Base-by-base conservation (phyloP, 305 asterid genomes). In the Nicotiana rustica region DNA sequence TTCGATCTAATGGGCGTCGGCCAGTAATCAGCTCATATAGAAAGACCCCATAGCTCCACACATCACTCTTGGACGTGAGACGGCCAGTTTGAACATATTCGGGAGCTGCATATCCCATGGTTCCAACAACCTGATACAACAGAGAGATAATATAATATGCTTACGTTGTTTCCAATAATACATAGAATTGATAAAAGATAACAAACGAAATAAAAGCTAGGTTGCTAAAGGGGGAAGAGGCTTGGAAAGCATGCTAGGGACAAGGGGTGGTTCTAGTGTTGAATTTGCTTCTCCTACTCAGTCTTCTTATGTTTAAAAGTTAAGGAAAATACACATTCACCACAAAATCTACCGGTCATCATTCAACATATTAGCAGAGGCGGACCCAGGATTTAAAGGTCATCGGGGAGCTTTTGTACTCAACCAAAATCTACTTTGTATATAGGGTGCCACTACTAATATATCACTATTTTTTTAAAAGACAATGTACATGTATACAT, bases 11-110 rank as follows among this genome's bases (percentile, higher is more conserved):
- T 52, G 99, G 99, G 56, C 94, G 95, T 75, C 99, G 88, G 8
- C 99, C 98, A 0, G 99, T 96, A 79, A 96, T 94, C 71, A 96
- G 97, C 85, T 96, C 99, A 8, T 94, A 94, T 3, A 96, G 93
- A 90, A 96, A 96, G 69, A 96, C 98, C 12, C 99, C 99, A 3
- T 87, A 96, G 90, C 99, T 94, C 98, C 98, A 96, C 18, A 96
- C 97, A 35, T 96, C 99, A 10, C 95, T 94, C 89, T 93, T 96
- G 79, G 95, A 90, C 14, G 98, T 94, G 70, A 94, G 94, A 77
- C 95, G 97, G 3, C 99, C 99, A 0, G 98, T 96, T 86, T 93
- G 98, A 62, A 96, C 68, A 88, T 96, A 96, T 85, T 96, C 99
- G 0, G 99, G 99, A 68, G 99, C 98, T 5, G 98, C 98, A 69